Percentiles rank a stretch among this genome's conserved stretches.
Conservation (phyloP, 2,329 filamentous ascomycete genomes). For the Trichoderma afroharzianum region DNA sequence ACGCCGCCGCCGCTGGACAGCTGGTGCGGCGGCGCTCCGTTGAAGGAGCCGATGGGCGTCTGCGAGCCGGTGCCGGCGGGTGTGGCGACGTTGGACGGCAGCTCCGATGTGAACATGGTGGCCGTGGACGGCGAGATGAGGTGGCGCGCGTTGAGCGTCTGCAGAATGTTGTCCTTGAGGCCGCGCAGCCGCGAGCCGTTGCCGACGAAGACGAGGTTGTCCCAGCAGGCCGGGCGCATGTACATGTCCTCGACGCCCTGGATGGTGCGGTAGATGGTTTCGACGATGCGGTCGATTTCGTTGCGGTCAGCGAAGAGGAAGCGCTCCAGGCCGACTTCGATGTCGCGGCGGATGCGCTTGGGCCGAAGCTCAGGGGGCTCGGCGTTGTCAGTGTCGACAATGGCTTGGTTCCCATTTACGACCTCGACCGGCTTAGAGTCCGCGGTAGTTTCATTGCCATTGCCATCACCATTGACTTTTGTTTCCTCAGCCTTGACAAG, state of each 20-base stretch:
- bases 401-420: constrained; percentile 20
- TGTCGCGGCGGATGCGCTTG: constrained; percentile 60
- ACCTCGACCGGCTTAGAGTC: constrained; percentile 21
- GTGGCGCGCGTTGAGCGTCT: constrained; percentile 76
- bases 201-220: constrained; percentile 85
- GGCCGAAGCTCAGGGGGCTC: constrained; percentile 44
- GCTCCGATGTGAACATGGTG: constrained; percentile 95
- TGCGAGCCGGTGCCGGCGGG: constrained; percentile 87
- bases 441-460: not conserved
- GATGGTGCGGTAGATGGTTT: constrained; percentile 78
- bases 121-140: constrained; percentile 88
- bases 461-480: not conserved
- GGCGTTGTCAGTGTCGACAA: not conserved
- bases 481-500: constrained; percentile 26
- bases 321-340: constrained; percentile 74
- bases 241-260: constrained; percentile 79
- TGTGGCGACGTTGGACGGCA: constrained; percentile 89
- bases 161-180: constrained; percentile 83
- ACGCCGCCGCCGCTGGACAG: constrained; percentile 59
- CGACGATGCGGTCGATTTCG: constrained; percentile 79
- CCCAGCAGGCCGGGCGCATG: constrained; percentile 85
- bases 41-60: constrained; percentile 69
- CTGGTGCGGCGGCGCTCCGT: constrained; percentile 53
- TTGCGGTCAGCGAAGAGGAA: constrained; percentile 66
- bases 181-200: constrained; percentile 73